Percentiles rank a stretch among this genome's conserved stretches.
phyloP scores from a whole-genome alignment of 345 rosid species.

The Eucalyptus regnans region DNA sequence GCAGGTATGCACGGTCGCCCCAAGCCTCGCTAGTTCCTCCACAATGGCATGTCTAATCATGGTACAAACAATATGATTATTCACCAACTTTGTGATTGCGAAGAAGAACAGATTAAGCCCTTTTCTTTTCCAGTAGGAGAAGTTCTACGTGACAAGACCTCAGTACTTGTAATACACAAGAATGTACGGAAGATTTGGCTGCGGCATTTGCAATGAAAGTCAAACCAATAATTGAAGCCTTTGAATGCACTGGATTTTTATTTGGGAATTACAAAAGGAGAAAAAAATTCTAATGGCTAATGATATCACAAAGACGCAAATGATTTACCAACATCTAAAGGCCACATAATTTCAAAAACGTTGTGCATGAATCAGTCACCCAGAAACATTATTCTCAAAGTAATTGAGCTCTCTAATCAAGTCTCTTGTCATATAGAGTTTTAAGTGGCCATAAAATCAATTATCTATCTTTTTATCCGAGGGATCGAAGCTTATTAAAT shows the following conservation, averaged over 20 bases:
- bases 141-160: background rate
- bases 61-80: background rate
- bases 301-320: background rate
- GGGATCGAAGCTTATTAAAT: background rate
- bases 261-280: background rate
- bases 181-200: background rate
- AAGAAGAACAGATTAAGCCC: background rate
- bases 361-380: background rate
- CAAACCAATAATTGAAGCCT: background rate
- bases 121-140: background rate
- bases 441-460: background rate
- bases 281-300: background rate
- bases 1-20: slow-evolving; percentile 61
- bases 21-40: slow-evolving; percentile 18
- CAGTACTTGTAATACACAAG: background rate
- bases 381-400: background rate
- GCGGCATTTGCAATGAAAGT: background rate
- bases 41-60: slow-evolving; percentile 38
- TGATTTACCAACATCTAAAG: background rate
- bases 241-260: background rate
- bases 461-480: background rate
- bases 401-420: background rate
- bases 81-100: background rate
- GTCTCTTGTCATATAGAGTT: background rate
- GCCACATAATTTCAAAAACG: background rate